Percentiles rank a stretch among this genome's conserved stretches.
Conservation (phyloP, 2,329 filamentous ascomycete species). For the Arthrobotrys entomopaga region DNA sequence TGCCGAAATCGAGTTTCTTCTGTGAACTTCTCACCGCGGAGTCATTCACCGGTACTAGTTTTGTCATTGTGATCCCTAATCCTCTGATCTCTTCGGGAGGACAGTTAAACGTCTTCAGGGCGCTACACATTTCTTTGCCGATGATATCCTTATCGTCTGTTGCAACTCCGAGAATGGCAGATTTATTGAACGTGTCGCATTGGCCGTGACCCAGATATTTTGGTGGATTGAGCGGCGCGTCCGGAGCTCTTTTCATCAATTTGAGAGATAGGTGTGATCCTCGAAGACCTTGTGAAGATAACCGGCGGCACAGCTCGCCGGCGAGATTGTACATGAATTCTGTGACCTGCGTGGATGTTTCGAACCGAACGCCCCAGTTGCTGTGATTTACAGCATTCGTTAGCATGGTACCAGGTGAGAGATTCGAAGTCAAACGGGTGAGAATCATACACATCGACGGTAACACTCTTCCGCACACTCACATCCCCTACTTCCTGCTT, state of each 20-base stretch:
- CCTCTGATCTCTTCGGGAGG: conserved; percentile 93
- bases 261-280: conserved; percentile 92
- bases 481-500: conserved; percentile 81
- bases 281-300: conserved; percentile 84
- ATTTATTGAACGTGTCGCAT: conserved; percentile 95
- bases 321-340: conserved; percentile 88
- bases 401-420: neutral
- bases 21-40: conserved; percentile 77
- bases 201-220: conserved; percentile 96
- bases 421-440: neutral
- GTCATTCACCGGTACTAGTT: conserved; percentile 75
- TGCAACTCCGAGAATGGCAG: conserved; percentile 80
- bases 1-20: conserved; percentile 78
- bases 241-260: conserved; percentile 85
- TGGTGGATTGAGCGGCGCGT: conserved; percentile 88
- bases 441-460: conserved; percentile 76
- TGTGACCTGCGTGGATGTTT: conserved; percentile 89
- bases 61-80: conserved; percentile 91
- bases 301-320: conserved; percentile 81
- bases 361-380: conserved; percentile 97
- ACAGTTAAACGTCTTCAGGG: conserved; percentile 81
- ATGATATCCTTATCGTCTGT: conserved; percentile 79
- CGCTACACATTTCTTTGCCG: conserved; percentile 81
- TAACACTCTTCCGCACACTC: conserved; percentile 88
- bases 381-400: conserved; percentile 18